Conservation (phyloP, 2,329 filamentous ascomycete genomes). For the Drechslerella dactyloides region DNA sequence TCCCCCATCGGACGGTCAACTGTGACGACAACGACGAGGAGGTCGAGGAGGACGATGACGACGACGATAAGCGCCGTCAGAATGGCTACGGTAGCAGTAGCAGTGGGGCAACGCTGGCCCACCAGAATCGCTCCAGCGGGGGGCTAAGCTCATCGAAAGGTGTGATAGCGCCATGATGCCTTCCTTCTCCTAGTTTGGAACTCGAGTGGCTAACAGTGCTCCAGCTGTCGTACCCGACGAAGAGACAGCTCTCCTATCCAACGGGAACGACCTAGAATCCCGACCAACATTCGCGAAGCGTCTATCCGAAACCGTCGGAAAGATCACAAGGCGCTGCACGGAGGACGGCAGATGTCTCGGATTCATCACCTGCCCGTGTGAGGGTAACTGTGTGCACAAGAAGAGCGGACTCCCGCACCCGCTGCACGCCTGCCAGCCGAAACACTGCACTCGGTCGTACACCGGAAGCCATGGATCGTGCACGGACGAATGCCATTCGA, state of each 20-base stretch:
- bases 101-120: constrained; percentile 22
- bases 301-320: constrained; percentile 36
- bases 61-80: constrained; percentile 16
- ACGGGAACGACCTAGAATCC: constrained; percentile 3
- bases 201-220: not conserved
- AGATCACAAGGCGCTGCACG: constrained; percentile 46
- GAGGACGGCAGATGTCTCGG: constrained; percentile 53
- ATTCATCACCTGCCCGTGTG: constrained; percentile 53
- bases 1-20: constrained; percentile 80
- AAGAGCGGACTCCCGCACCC: constrained; percentile 14
- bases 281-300: constrained; percentile 31
- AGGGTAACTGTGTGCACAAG: constrained; percentile 51
- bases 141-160: constrained; percentile 14
- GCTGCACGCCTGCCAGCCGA: constrained; percentile 34
- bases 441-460: constrained; percentile 20
- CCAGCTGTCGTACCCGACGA: constrained; percentile 26
- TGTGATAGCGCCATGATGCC: constrained; percentile 10
- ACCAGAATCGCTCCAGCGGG: not conserved
- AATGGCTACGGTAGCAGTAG: constrained; percentile 25
- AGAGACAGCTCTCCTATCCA: constrained; percentile 31
- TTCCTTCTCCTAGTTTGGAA: not conserved
- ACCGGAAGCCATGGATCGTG: constrained; percentile 8
- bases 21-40: constrained; percentile 69
- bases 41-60: constrained; percentile 13
- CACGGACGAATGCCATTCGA: constrained; percentile 15